Evolutionary conservation across 2,329 filamentous ascomycete species (phyloP).

Genomic region (Phoma herbarum): DNA sequence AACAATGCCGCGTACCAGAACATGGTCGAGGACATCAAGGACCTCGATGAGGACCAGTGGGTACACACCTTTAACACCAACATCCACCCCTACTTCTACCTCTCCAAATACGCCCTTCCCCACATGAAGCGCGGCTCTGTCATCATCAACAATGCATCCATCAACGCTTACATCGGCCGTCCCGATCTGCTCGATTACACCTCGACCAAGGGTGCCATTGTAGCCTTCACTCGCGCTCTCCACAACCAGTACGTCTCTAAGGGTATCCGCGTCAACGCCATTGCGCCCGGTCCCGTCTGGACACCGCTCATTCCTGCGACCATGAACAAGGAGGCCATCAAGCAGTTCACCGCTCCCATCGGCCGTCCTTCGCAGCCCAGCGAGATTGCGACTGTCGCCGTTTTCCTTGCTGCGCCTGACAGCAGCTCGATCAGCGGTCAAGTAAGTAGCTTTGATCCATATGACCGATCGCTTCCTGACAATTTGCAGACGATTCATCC

Average conservation of each 20-base stretch:
- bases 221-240: constrained; percentile 80
- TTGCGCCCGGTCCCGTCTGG: constrained; percentile 73
- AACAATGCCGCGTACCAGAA: constrained; percentile 79
- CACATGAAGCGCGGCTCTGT: constrained; percentile 78
- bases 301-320: constrained; percentile 55
- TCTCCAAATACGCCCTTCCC: constrained; percentile 77
- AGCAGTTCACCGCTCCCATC: constrained; percentile 77
- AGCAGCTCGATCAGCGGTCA: constrained; percentile 76
- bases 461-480: no score
- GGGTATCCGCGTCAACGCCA: constrained; percentile 78
- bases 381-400: constrained; percentile 82
- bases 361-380: constrained; percentile 80
- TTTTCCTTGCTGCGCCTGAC: constrained; percentile 80
- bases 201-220: constrained; percentile 78
- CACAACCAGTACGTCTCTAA: constrained; percentile 76
- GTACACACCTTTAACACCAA: constrained; percentile 81
- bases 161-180: constrained; percentile 84
- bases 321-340: constrained; percentile 66
- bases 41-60: constrained; percentile 82
- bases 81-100: constrained; percentile 82
- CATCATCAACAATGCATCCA: constrained; percentile 86
- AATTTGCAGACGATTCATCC: constrained; percentile 66
- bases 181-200: constrained; percentile 85
- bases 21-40: constrained; percentile 74
- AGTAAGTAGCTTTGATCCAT: no score